Conservation (phyloP, 2,329 filamentous ascomycete genomes). For the Dothideomycetes sp. region DNA sequence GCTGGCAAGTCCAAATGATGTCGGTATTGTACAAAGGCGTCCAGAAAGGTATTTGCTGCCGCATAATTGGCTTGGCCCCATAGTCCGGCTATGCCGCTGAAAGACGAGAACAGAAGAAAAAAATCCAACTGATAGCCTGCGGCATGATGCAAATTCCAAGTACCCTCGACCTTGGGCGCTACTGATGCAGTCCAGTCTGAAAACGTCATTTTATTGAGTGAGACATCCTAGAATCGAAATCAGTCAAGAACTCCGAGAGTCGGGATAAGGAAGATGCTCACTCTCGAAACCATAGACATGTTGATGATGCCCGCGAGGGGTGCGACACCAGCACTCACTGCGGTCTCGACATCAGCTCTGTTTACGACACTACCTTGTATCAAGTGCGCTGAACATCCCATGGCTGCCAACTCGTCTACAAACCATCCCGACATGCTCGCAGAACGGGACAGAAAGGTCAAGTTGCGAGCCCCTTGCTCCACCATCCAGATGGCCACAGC, state of each 20-base stretch:
- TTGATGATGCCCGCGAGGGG: too few species aligned
- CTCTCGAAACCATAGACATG: too few species aligned
- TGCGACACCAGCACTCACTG: too few species aligned
- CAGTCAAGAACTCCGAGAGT: not conserved
- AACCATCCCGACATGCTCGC: too few species aligned
- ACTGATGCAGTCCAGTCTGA: conserved; percentile 17
- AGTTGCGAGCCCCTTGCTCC: conserved; percentile 15
- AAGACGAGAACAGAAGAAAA: conserved; percentile 21
- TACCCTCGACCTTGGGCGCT: conserved; percentile 22
- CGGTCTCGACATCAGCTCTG: too few species aligned
- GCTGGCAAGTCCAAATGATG: conserved; percentile 34
- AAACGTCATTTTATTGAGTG: conserved; percentile 18
- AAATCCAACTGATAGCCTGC: conserved; percentile 19
- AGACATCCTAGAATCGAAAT: conserved; percentile 4
- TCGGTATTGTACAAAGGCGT: conserved; percentile 29
- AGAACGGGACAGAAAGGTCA: conserved; percentile 11
- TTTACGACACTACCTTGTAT: too few species aligned
- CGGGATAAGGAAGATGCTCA: too few species aligned
- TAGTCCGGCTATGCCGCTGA: conserved; percentile 14
- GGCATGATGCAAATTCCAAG: conserved; percentile 22
- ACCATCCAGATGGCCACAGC: conserved; percentile 17
- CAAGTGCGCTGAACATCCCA: too few species aligned
- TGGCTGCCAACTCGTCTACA: too few species aligned
- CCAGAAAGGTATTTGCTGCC: conserved; percentile 15
- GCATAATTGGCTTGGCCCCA: conserved; percentile 16